A percentile compares a stretch with the other conserved stretches of the same genome.
Evolutionary conservation across 2,329 filamentous ascomycete genomes (phyloP).

Genomic region (Cordyceps cateniannulata): DNA sequence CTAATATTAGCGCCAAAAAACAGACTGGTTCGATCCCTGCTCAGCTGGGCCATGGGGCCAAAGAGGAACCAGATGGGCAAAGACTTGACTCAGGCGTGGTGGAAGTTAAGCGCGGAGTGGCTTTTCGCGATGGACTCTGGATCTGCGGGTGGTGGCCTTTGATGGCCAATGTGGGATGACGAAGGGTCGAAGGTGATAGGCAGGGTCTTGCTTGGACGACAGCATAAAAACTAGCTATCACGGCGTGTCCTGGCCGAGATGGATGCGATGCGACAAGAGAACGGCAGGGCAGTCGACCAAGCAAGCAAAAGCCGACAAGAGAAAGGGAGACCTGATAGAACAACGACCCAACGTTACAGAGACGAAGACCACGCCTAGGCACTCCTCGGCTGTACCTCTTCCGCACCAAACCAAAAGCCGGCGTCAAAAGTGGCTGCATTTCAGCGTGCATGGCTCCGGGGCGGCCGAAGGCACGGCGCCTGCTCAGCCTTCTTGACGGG

Average conservation of each 20-base stretch:
- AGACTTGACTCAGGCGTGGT: slow-evolving; percentile 2
- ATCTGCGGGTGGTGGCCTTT: background rate
- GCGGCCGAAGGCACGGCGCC: slow-evolving; percentile 7
- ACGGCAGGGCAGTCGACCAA: background rate
- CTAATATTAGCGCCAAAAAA: background rate
- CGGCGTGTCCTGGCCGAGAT: background rate
- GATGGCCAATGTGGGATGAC: no score
- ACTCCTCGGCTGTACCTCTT: background rate
- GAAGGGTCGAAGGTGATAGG: no score
- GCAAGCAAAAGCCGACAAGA: background rate
- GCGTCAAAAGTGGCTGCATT: slow-evolving; percentile 3
- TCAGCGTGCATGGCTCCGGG: slow-evolving; percentile 6
- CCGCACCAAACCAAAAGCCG: background rate
- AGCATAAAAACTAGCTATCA: background rate
- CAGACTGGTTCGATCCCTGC: background rate
- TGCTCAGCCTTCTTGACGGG: slow-evolving; percentile 7
- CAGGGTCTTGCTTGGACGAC: background rate
- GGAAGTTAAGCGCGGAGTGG: background rate
- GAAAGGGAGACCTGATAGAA: no score
- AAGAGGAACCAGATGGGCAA: background rate
- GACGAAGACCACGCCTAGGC: background rate
- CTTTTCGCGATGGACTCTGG: background rate
- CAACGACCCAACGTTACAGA: no score
- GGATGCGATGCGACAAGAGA: background rate
- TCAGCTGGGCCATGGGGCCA: slow-evolving; percentile 8